Conservation (phyloP, 1,284 basidiomycete species). For the Schizophyllum commune region DNA sequence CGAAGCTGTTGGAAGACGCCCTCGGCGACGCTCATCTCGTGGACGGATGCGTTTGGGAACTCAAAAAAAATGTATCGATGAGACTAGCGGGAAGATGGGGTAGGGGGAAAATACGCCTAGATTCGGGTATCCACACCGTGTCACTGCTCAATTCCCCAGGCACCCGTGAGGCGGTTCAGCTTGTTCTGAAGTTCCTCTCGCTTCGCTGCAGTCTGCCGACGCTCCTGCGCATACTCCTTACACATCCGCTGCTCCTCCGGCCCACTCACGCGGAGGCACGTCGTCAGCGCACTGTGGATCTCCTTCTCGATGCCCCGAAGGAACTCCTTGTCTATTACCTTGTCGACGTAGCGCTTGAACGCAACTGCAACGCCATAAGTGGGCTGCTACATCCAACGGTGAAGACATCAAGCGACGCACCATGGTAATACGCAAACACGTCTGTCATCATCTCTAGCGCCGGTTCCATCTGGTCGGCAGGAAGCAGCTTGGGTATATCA, state of each 20-base stretch:
- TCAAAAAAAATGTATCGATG: too few species aligned
- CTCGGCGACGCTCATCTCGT: too few species aligned
- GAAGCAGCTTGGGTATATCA: not conserved
- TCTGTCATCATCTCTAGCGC: slow-evolving; percentile 4
- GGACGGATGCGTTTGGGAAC: too few species aligned
- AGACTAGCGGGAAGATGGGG: too few species aligned
- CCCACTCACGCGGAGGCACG: slow-evolving; percentile 37
- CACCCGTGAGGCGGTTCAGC: slow-evolving; percentile 43
- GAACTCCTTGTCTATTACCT: slow-evolving; percentile 59
- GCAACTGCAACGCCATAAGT: slow-evolving; percentile 36
- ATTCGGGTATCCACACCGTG: too few species aligned
- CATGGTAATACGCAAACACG: slow-evolving; percentile 8
- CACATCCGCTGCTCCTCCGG: slow-evolving; percentile 41
- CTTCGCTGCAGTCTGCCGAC: slow-evolving; percentile 30
- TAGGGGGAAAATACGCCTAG: too few species aligned
- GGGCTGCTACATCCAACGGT: not conserved
- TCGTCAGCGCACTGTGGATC: slow-evolving; percentile 28
- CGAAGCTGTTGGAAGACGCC: too few species aligned
- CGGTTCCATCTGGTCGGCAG: not conserved
- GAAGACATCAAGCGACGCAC: slow-evolving; percentile 6
- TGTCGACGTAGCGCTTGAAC: slow-evolving; percentile 61
- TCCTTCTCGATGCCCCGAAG: slow-evolving; percentile 40
- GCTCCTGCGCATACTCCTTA: slow-evolving; percentile 48
- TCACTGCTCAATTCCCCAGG: too few species aligned
- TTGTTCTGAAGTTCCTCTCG: slow-evolving; percentile 46